Base-by-base conservation (phyloP, 495 filamentous ascomycete species). In the Chaetomidium leptoderma region DNA sequence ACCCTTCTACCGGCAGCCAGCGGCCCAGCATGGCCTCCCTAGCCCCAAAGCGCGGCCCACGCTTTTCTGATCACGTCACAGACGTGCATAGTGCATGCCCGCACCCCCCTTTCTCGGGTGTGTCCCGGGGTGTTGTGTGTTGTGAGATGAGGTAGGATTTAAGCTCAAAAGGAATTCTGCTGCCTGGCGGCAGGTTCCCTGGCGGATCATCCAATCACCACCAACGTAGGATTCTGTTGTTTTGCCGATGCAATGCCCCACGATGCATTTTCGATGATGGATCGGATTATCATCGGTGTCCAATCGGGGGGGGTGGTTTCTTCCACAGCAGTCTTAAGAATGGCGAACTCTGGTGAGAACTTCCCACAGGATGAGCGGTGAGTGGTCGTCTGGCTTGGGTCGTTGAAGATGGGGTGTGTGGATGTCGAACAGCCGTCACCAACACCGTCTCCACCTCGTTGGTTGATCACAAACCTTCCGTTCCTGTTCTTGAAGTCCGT, bases 131-230 rank as follows among this genome's bases (percentile, higher is more conserved):
- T 21, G 11, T 14, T 9, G 44, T 6, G 45, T 37, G 49, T 30
- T 35, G 39, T 32, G 9, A 47, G 43, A 55, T 49, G 54, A 42
- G 54, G 54, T 57, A 49, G 48, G 37, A 58, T 51, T 44, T 36
- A 54, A 55, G 45, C 36, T 42, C 43, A 43, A 19, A 36, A 55
- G n/a, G 37, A 60, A 60, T 60, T 35, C 44, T 55, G 58, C 46
- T 60, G 58, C 58, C 58, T 60, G 43, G 58, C 58, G 35, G 43
- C 52, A 48, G 14, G 32, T 45, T 42, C 43, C 32, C 40, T 6
- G 8, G 6, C 24, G n/a, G 16, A 19, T 24, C 33, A 26, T 9
- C 43, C 57, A 59, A 54, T 49, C 57, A 48, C n/a, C 6, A 30
- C n/a, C 14, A 40, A 4, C 39, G 39, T 13, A 48, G 42, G 24